Conservation (phyloP, 805 yeast genomes). For the Maudiozyma serrabonitensis region DNA sequence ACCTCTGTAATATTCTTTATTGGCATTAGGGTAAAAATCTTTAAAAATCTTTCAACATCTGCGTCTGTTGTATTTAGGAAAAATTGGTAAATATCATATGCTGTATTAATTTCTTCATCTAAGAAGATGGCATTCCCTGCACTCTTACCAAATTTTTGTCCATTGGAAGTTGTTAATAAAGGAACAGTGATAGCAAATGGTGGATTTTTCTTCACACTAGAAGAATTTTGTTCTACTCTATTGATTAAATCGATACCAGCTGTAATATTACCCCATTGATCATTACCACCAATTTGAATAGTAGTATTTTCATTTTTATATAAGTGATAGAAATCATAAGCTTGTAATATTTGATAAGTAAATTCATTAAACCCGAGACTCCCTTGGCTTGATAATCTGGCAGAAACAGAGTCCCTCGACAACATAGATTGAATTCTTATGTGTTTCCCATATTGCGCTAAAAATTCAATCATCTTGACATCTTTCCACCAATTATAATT, state of each 20-base stretch:
- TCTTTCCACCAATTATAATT: slow-evolving; percentile 83
- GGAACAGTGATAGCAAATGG: slow-evolving; percentile 85
- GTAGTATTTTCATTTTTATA: slow-evolving; percentile 48
- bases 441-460: slow-evolving; percentile 64
- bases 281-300: slow-evolving; percentile 90
- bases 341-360: slow-evolving; percentile 86
- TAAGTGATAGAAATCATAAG: slow-evolving; percentile 84
- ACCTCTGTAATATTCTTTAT: slow-evolving; percentile 44
- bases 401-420: slow-evolving; percentile 77
- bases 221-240: slow-evolving; percentile 32
- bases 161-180: slow-evolving; percentile 73
- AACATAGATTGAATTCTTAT: slow-evolving; percentile 83
- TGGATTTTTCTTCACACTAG: slow-evolving; percentile 15
- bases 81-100: slow-evolving; percentile 78
- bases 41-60: slow-evolving; percentile 59
- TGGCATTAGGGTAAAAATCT: slow-evolving; percentile 74
- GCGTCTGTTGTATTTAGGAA: slow-evolving; percentile 73
- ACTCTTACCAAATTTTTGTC: slow-evolving; percentile 92
- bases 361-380: slow-evolving; percentile 94
- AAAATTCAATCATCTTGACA: slow-evolving; percentile 64
- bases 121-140: slow-evolving; percentile 95
- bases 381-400: slow-evolving; percentile 52
- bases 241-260: slow-evolving; percentile 88
- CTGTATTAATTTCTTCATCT: slow-evolving; percentile 60
- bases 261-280: slow-evolving; percentile 96